Evolutionary conservation across 306 rosid genomes (phyloP), one percentile per base, ranked within the genome.

Genomic region (Calophaca sinica): DNA sequence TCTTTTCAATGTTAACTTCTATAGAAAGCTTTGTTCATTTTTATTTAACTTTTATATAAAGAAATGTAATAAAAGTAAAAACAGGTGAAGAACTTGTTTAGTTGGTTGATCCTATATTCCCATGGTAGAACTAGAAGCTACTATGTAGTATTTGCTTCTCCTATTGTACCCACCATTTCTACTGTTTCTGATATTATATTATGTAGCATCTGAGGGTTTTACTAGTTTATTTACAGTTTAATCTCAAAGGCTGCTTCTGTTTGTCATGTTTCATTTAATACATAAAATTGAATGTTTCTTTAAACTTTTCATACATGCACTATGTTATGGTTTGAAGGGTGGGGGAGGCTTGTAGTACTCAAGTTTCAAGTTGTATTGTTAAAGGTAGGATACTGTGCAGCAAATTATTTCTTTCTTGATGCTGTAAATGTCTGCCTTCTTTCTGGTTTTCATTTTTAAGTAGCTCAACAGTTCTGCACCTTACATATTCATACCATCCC

Each of bases 221-320:
- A 13, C 59, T 49, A 48, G 49, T 55, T 36, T 46, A 15, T 49
- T 46, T 45, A 35, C 10, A 49, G 54, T 50, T 73, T 68, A 57
- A 67, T 60, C 38, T 78, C 75, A 65, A 62, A 68, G 57, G 48
- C 12, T 35, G 32, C 12, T 73, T 73, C 67, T 68, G 36, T 31
- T 38, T 54, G 7, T 58, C 36, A 39, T 32, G 44, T 14, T 72
- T 51, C 15, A 29, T 69, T 51, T 29, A 26, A 31, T 60, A 69
- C 12, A 2, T 20, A 45, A 49, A 53, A 46, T 52, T 73, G 39
- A 42, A 29, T 4, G 54, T 42, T 26, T 46, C 7, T 60, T 78
- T 60, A 7, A 35, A 9, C 32, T 7, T 8, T 68, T 5, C 62
- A 58, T 59, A 5, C 38, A 52, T 70, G 63, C 6, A 41, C 46